Base-by-base conservation (phyloP, 768 basidiomycete genomes). In the Kwoniella newhampshirensis region DNA sequence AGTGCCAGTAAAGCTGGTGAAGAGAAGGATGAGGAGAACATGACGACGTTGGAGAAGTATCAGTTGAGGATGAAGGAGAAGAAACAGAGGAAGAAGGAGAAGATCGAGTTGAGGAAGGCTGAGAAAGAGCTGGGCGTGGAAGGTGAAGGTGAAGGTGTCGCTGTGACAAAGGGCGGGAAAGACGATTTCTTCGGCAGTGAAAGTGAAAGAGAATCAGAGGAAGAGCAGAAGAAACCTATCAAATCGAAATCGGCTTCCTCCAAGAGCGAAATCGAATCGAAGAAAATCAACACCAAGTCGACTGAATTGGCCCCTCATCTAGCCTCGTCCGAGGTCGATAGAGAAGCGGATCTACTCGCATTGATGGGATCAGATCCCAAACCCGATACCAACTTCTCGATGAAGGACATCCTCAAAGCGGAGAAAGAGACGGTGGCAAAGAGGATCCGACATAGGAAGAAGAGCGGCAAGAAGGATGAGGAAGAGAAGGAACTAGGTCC, bases 61-160 rank as follows among this genome's bases (percentile, higher is more conserved):
- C 86, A 89, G 75, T 80, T 87, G 62, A 92, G 92, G 78, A 84
- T 87, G 82, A 86, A 82, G 76, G 92, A 97, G 78, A 93, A 90
- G 80, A 82, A 85, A 76, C 86, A 85, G 77, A 84, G 84, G 71
- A 84, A 84, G 77, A 91, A 89, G 80, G 85, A 84, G 41, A 86
- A 87, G 27, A 82, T 81, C 68, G 81, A 80, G 66, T 57, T 75
- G 56, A 56, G 52, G 42, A 28, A 59, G n/a, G 62, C 61, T 23
- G 48, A 54, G 12, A 73, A 67, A 51, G 69, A 60, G 43, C 32
- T 32, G 32, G 61, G 56, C 4, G 58, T 39, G 17, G 56, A 46
- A 21, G 66, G 50, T 36, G 64, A 21, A 25, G 35, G 75, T 74
- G 45, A 45, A 23, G 46, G 49, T 28, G 40, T 60, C 63, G 40